Evolutionary conservation across 2,329 filamentous ascomycete genomes (phyloP).

Genomic region (Stagonosporopsis rhizophila): DNA sequence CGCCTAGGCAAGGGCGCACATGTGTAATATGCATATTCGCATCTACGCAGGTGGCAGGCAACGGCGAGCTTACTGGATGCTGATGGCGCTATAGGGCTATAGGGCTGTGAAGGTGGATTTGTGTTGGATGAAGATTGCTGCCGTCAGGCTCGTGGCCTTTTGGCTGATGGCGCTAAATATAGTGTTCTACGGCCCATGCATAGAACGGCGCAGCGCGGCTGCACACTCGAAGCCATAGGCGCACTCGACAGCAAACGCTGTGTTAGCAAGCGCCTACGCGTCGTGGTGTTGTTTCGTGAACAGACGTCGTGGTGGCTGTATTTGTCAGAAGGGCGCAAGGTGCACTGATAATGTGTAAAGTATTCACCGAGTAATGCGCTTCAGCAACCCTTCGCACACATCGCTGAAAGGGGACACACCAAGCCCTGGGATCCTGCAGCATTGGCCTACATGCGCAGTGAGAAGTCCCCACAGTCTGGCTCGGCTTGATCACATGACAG

Average conservation of each 20-base stretch:
- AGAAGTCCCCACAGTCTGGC: conserved; percentile 16
- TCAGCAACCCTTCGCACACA: conserved; percentile 11
- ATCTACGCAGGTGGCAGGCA: conserved; percentile 12
- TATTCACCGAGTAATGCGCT: conserved; percentile 5
- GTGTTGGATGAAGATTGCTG: conserved; percentile 19
- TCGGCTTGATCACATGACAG: conserved; percentile 26
- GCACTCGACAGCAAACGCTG: conserved; percentile 3
- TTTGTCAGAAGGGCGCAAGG: conserved; percentile 2
- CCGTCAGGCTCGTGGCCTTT: conserved; percentile 29
- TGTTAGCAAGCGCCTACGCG: conserved; percentile 6
- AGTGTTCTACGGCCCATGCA: conserved; percentile 20
- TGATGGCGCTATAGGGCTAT: conserved; percentile 26
- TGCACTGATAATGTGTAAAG: conserved; percentile 2
- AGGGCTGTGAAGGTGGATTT: conserved; percentile 22
- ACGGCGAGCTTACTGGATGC: conserved; percentile 16
- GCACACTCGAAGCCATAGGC: conserved; percentile 2
- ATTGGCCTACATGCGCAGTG: conserved; percentile 9
- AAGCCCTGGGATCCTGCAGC: conserved; percentile 7
- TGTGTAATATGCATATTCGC: conserved; percentile 16
- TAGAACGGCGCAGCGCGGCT: conserved; percentile 7
- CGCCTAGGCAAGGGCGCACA: conserved; percentile 24
- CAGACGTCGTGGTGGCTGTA: neutral
- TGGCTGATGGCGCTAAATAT: conserved; percentile 37
- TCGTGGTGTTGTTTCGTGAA: neutral
- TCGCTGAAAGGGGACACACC: conserved; percentile 6